A percentile compares a stretch with the other conserved stretches of the same genome.
phyloP scores from a whole-genome alignment of 164 flowering plant species.

The Magnolia sinica region DNA sequence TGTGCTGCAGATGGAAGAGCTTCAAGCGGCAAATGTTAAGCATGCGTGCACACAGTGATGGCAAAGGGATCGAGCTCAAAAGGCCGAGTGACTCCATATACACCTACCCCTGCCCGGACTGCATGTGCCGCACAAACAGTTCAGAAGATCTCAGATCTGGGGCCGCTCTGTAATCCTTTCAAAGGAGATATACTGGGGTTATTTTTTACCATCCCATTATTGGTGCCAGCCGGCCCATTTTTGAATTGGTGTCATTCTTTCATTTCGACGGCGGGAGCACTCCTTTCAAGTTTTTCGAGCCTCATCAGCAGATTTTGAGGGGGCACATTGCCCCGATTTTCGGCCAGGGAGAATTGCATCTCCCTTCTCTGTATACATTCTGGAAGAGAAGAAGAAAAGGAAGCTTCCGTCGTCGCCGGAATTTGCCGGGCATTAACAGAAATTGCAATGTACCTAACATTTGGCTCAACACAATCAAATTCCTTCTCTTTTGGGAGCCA shows the following conservation, averaged over 20 bases:
- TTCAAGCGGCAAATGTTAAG: slow-evolving; percentile 83
- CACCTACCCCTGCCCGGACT: slow-evolving; percentile 89
- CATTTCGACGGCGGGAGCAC: neutral
- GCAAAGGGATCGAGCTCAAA: slow-evolving; percentile 77
- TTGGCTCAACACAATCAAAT: slow-evolving; percentile 11
- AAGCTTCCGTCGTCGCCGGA: neutral
- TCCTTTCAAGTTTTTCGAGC: neutral
- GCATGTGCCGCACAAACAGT: slow-evolving; percentile 73
- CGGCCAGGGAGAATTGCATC: slow-evolving; percentile 2
- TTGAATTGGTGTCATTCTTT: slow-evolving; percentile 10
- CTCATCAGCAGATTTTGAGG: neutral
- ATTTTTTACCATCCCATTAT: slow-evolving; percentile 14
- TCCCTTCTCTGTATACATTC: slow-evolving; percentile 5
- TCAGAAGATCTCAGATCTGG: slow-evolving; percentile 48
- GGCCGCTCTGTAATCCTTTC: slow-evolving; percentile 34
- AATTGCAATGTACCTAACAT: slow-evolving; percentile 13
- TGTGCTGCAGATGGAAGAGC: slow-evolving; percentile 69
- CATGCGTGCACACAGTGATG: slow-evolving; percentile 79
- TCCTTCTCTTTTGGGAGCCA: neutral
- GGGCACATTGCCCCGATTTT: slow-evolving; percentile 9
- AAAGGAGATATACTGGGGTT: slow-evolving; percentile 1
- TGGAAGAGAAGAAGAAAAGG: neutral
- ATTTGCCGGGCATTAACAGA: neutral
- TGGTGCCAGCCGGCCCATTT: slow-evolving; percentile 6
- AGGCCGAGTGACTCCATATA: slow-evolving; percentile 80